Base-by-base conservation (phyloP, 495 filamentous ascomycete genomes). In the Aspergillus carlsbadensis region DNA sequence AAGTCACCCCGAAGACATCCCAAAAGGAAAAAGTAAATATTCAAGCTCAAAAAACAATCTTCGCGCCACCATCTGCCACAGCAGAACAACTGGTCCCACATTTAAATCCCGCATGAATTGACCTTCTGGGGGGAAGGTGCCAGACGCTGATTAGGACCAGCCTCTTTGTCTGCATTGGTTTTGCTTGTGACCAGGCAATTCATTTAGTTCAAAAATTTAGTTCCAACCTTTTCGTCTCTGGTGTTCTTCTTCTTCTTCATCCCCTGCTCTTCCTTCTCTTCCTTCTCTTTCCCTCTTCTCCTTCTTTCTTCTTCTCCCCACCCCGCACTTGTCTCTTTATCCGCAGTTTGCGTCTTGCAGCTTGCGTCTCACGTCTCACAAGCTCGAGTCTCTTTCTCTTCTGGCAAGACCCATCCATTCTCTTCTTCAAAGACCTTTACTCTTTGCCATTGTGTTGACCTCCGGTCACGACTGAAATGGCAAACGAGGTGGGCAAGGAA, bases 21-120 rank as follows among this genome's bases (percentile, higher is more conserved):
- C 4, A 22, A 8, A 24, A 39, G 13, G 21, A 51, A 52, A 52
- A 41, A 52, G 50, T 18, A 43, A 53, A 53, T 42, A 53, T 45
- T 21, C 15, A 20, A 21, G 24, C 22, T 31, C 36, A 33, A 33
- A 53, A 53, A 18, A 33, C 31, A 43, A 53, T 43, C 36, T 33
- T 15, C 7, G 42, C 22, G 50, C 50, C 37, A 52, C 45, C 18
- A 48, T 33, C 13, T 48, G 45, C 42, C 6, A 29, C 17, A 21
- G 17, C 10, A 13, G n/a, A 6, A 6, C n/a, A 10, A 26, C 21
- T 29, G 22, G 42, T 5, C 42, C 42, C 42, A 45, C 42, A 45
- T 20, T 46, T 37, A 26, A 54, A 37, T 54, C 41, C 40, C 15
- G 29, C 17, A 54, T 29, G 22, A 18, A 29, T 10, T 29, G 2